phyloP scores from a whole-genome alignment of 345 rosid species.

The Moricandia arvensis region DNA sequence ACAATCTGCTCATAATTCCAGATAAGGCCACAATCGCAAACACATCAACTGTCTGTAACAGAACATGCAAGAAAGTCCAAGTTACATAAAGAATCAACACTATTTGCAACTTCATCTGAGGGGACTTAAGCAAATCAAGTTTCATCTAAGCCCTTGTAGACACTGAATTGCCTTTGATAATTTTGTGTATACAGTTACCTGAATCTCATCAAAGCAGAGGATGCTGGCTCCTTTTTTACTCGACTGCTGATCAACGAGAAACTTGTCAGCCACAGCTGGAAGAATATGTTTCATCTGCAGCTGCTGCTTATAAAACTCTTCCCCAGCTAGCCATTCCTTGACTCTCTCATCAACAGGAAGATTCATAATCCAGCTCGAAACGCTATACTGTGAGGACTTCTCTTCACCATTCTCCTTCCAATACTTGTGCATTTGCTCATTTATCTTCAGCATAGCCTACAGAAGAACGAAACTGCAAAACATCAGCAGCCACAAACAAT shows the following conservation, averaged over 20 bases:
- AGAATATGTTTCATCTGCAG: conserved; percentile 81
- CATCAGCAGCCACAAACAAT: not conserved
- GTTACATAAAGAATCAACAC: conserved; percentile 17
- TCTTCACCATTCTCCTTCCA: conserved; percentile 81
- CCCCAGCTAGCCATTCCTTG: conserved; percentile 88
- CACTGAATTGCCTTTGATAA: not conserved
- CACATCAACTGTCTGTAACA: conserved; percentile 84
- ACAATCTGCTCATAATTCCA: conserved; percentile 94
- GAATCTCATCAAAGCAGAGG: conserved; percentile 96
- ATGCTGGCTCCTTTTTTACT: conserved; percentile 70
- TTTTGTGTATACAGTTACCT: conserved; percentile 43
- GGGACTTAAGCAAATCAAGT: not conserved
- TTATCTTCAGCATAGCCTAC: conserved; percentile 92
- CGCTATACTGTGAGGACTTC: conserved; percentile 52
- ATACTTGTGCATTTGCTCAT: conserved; percentile 80
- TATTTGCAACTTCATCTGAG: not conserved
- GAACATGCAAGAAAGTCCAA: conserved; percentile 35
- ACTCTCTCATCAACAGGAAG: conserved; percentile 83
- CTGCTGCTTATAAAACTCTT: conserved; percentile 83
- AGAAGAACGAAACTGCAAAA: not conserved
- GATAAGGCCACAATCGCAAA: conserved; percentile 99
- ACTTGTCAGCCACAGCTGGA: conserved; percentile 84
- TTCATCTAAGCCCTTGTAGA: not conserved
- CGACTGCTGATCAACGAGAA: conserved; percentile 61
- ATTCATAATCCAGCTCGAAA: conserved; percentile 78